Evolutionary conservation across 208 protist genomes (phyloP), one percentile per base, ranked within the genome.

Genomic region (Crithidia fasciculata): DNA sequence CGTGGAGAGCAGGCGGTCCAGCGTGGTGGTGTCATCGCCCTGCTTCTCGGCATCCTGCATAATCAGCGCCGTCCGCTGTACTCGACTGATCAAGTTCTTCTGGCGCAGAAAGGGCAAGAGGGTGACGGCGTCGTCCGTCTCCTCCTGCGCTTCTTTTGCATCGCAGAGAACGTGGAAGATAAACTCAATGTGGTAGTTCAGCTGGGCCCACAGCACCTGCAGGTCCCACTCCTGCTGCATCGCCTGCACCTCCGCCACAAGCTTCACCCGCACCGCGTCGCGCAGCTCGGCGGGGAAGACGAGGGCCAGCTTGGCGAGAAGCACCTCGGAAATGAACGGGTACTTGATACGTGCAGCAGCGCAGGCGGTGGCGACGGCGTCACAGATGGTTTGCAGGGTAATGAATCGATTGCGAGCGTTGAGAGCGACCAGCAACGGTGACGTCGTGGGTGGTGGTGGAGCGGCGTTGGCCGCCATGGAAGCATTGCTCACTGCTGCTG

Each of bases 181-280:
- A 41, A 90, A 74, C 74, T 96, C 89, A 55, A 94, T 80, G 73
- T 93, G 85, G 71, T 91, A 96, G 74, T 90, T 86, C 39, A 96
- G 70, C 78, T 96, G 91, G n/a, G 87, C 76, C 81, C 87, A 92
- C 45, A 96, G 69, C 47, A 86, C 85, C 56, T 88, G 81, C 62
- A 94, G 68, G 65, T 93, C 88, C 89, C 91, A 96, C 50, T 91
- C 70, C 65, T 80, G 72, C 59, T 80, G 71, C 41, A 93, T 81
- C 41, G 66, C 74, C 63, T 82, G 76, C 40, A 96, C 89, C 39
- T 88, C 74, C 19, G 61, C 76, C 4, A 82, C 69, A 36, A 96
- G 74, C 39, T 70, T 66, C 37, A 82, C 55, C 15, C 82, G 83
- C 52, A 91, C 75, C 12, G 57, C 73, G 28, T 80, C 67, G 5